These are phyloP conservation scores for Nasturtium officinale DNA, from an alignment of 345 rosid species.

Conservation along the genomic window DNA sequence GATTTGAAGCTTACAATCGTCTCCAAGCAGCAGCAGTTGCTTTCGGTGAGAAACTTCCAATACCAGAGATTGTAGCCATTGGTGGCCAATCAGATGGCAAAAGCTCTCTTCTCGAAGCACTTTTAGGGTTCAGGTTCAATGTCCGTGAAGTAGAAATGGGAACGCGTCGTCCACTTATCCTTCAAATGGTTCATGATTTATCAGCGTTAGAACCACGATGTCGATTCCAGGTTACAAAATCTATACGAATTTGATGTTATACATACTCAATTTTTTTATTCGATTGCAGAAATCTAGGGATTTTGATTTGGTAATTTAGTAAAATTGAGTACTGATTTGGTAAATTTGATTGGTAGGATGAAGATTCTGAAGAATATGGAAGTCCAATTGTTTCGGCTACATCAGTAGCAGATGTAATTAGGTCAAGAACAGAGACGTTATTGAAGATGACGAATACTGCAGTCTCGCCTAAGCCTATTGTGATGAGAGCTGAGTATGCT, in stretches of 20 bases:
- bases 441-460: slow-evolving; percentile 72
- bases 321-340: not conserved
- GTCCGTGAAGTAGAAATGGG: slow-evolving; percentile 99
- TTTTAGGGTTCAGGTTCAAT: slow-evolving; percentile 89
- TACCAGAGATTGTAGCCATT: slow-evolving; percentile 92
- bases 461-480: slow-evolving; percentile 92
- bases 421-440: slow-evolving; percentile 74
- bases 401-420: slow-evolving; percentile 77
- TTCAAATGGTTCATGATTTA: slow-evolving; percentile 93
- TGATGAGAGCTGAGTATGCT: slow-evolving; percentile 98
- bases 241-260: not conserved
- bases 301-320: not conserved
- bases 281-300: not conserved
- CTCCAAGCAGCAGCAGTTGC: slow-evolving; percentile 95
- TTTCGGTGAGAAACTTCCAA: slow-evolving; percentile 95
- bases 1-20: slow-evolving; percentile 96
- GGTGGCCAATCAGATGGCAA: slow-evolving; percentile 98
- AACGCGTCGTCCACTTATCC: slow-evolving; percentile 87
- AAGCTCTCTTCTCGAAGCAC: slow-evolving; percentile 95
- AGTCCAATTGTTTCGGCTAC: slow-evolving; percentile 68
- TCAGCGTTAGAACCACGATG: slow-evolving; percentile 89
- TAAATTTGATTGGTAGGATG: slow-evolving; percentile 55
- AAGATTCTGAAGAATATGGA: slow-evolving; percentile 93
- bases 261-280: not conserved
- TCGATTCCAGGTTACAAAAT: slow-evolving; percentile 66